Percentiles rank a stretch among this genome's conserved stretches.
Evolutionary conservation across 495 filamentous ascomycete genomes (phyloP).

Genomic region (Symbiotaphrina buchneri): DNA sequence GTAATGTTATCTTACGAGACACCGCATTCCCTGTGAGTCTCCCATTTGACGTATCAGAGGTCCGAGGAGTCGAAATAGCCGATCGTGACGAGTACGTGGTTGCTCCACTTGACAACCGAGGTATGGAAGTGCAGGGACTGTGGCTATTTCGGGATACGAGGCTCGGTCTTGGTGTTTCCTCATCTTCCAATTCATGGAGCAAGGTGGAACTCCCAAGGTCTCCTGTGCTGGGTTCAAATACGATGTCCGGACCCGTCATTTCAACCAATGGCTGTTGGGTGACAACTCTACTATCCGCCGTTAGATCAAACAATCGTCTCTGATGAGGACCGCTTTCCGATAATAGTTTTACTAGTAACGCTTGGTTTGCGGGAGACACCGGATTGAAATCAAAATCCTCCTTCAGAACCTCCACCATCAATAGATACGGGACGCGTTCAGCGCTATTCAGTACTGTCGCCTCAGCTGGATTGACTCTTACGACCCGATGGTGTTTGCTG

Average conservation of each 20-base stretch:
- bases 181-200: slow-evolving; percentile 25
- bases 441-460: slow-evolving; percentile 60
- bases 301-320: slow-evolving; percentile 47
- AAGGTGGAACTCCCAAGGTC: slow-evolving; percentile 47
- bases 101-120: slow-evolving; percentile 29
- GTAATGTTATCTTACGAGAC: slow-evolving; percentile 24
- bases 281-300: slow-evolving; percentile 23
- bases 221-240: slow-evolving; percentile 50
- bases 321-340: slow-evolving; percentile 32
- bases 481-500: slow-evolving; percentile 51
- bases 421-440: slow-evolving; percentile 51
- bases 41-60: slow-evolving; percentile 30
- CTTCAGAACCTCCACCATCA: slow-evolving; percentile 52
- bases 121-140: slow-evolving; percentile 8
- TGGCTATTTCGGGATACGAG: slow-evolving; percentile 3
- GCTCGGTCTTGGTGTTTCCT: slow-evolving; percentile 10
- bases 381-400: slow-evolving; percentile 61
- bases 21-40: slow-evolving; percentile 35
- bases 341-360: slow-evolving; percentile 32
- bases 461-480: slow-evolving; percentile 54
- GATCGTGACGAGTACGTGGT: slow-evolving; percentile 23
- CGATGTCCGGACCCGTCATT: slow-evolving; percentile 34
- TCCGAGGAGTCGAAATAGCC: slow-evolving; percentile 32
- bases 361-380: slow-evolving; percentile 36
- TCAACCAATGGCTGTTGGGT: too few species aligned